phyloP scores from a whole-genome alignment of 495 filamentous ascomycete genomes.

The Penicillium daleae region DNA sequence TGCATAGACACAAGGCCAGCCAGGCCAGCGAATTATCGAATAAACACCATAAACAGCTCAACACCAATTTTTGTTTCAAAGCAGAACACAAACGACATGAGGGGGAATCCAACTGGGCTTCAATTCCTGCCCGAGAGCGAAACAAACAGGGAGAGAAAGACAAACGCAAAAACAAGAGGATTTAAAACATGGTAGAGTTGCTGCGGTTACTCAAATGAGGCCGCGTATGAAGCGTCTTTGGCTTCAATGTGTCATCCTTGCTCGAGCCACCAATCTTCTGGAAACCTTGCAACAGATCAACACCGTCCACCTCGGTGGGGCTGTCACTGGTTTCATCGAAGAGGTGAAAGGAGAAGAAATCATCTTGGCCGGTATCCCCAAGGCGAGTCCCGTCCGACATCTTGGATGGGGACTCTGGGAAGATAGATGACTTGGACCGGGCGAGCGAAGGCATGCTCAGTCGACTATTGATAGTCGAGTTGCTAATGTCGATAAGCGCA shows the following conservation, averaged over 20 bases:
- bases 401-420: slow-evolving; percentile 53
- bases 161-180: not conserved
- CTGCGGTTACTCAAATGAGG: slow-evolving; percentile 46
- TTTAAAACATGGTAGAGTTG: slow-evolving; percentile 50
- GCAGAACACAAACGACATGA: not conserved
- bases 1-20: slow-evolving; percentile 2
- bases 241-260: slow-evolving; percentile 37
- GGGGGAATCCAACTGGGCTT: not conserved
- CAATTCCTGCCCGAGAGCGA: slow-evolving; percentile 5
- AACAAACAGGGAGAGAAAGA: not conserved
- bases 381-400: slow-evolving; percentile 58
- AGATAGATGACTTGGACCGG: slow-evolving; percentile 47
- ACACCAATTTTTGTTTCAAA: not conserved
- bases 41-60: not conserved
- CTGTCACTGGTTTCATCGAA: slow-evolving; percentile 57
- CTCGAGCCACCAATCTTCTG: slow-evolving; percentile 75
- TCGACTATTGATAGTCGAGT: slow-evolving; percentile 52
- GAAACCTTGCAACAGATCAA: slow-evolving; percentile 88
- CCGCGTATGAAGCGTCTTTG: slow-evolving; percentile 37
- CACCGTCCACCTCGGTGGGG: slow-evolving; percentile 63
- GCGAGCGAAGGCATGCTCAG: slow-evolving; percentile 43
- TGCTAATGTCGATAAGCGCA: slow-evolving; percentile 69
- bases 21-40: not conserved
- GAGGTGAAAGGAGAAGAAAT: slow-evolving; percentile 64
- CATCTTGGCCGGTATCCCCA: slow-evolving; percentile 58